Evolutionary conservation across 208 protist genomes (phyloP).

Genomic region (Crithidia sp.): DNA sequence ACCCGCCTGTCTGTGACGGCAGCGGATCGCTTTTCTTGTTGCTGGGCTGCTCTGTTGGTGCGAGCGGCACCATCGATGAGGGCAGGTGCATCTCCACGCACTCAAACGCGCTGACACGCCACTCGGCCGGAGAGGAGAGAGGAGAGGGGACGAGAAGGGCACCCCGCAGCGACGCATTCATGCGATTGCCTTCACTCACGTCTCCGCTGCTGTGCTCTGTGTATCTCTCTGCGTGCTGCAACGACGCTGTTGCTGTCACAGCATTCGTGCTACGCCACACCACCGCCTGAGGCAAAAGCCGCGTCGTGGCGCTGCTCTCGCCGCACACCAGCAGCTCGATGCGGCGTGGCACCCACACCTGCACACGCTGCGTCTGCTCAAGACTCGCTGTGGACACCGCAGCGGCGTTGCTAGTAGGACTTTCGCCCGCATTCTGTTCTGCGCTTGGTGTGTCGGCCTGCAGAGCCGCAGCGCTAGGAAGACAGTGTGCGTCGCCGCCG

Average conservation of each 20-base stretch:
- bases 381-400: not conserved
- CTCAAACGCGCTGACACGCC: conserved; percentile 23
- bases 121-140: conserved; percentile 7
- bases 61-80: no score
- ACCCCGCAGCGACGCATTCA: not conserved
- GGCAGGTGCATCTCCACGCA: not conserved
- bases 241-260: not conserved
- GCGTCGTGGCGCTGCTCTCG: not conserved
- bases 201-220: no score
- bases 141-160: not conserved
- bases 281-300: not conserved
- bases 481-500: no score
- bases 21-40: not conserved
- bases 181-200: not conserved
- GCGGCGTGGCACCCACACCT: conserved; percentile 20
- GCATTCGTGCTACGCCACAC: no score
- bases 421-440: no score
- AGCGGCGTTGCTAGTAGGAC: not conserved
- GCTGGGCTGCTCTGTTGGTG: no score
- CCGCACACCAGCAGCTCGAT: not conserved
- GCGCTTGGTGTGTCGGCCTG: no score
- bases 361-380: not conserved
- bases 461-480: no score
- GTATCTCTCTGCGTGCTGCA: no score
- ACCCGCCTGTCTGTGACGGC: not conserved